Evolutionary conservation across 2,329 filamentous ascomycete species (phyloP).

Genomic region (Aspergillus sp.): DNA sequence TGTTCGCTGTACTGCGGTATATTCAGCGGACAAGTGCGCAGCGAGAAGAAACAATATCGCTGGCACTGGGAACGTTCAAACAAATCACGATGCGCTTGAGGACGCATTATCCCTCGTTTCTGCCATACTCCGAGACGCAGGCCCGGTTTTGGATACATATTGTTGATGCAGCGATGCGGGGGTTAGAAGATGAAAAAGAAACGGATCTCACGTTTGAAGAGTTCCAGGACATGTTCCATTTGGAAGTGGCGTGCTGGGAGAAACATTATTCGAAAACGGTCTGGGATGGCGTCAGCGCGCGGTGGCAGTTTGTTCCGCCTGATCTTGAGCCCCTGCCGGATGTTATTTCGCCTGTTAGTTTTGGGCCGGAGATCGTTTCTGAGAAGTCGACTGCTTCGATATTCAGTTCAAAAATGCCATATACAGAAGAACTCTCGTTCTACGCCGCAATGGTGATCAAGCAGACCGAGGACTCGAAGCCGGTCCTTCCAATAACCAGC

Average conservation of each 20-base stretch:
- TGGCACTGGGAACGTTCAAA: background rate
- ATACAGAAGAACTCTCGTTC: background rate
- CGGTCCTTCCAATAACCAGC: background rate
- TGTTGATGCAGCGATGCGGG: background rate
- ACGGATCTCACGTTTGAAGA: background rate
- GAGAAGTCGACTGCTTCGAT: background rate
- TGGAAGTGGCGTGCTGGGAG: background rate
- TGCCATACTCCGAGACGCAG: background rate
- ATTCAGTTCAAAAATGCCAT: background rate
- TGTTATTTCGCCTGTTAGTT: background rate
- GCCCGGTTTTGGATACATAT: slow-evolving; percentile 1
- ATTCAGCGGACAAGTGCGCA: background rate
- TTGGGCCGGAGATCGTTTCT: background rate
- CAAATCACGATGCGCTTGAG: background rate
- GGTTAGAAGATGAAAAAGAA: background rate
- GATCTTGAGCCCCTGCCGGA: background rate
- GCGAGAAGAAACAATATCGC: background rate
- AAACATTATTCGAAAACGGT: background rate
- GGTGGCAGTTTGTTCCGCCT: background rate
- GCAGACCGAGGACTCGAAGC: background rate
- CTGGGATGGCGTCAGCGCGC: background rate
- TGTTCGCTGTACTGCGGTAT: background rate
- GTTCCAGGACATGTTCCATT: background rate
- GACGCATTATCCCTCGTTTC: background rate
- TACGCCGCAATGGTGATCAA: background rate